phyloP scores from a whole-genome alignment of 495 filamentous ascomycete genomes.

The Staphylotrichum tortipilum region DNA sequence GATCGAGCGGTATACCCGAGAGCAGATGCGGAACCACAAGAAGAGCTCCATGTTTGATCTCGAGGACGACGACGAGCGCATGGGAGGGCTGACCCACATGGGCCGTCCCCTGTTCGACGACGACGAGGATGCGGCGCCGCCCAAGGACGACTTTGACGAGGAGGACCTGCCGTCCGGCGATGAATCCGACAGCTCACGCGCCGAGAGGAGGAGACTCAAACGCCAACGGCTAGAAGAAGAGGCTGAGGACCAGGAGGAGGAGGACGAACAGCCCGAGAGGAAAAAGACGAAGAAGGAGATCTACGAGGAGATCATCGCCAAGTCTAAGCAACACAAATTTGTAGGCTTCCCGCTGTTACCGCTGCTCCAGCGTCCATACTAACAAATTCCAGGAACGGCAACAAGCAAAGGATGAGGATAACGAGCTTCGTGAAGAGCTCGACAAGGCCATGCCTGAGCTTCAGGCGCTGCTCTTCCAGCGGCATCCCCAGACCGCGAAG shows the following conservation, averaged over 20 bases:
- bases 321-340: conserved; percentile 89
- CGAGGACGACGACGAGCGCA: conserved; percentile 72
- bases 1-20: conserved; percentile 77
- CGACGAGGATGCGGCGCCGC: conserved; percentile 19
- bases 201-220: conserved; percentile 49
- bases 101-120: conserved; percentile 61
- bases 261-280: conserved; percentile 53
- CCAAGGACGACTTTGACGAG: conserved; percentile 66
- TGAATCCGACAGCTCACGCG: conserved; percentile 41
- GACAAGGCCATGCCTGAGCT: conserved; percentile 70
- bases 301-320: conserved; percentile 94
- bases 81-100: conserved; percentile 70
- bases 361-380: neutral
- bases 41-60: conserved; percentile 78
- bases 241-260: conserved; percentile 36
- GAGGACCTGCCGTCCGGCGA: conserved; percentile 50
- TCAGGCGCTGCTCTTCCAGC: conserved; percentile 54
- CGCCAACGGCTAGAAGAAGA: conserved; percentile 42
- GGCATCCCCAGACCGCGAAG: conserved; percentile 16
- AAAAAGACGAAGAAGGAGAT: conserved; percentile 94
- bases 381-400: conserved; percentile 47
- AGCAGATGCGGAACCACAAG: conserved; percentile 65
- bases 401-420: conserved; percentile 86
- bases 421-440: conserved; percentile 53
- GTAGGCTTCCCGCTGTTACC: conserved; percentile 34